Evolutionary conservation across 495 filamentous ascomycete species (phyloP), one percentile per base, ranked within the genome.

Genomic region (Daldinia decipiens): DNA sequence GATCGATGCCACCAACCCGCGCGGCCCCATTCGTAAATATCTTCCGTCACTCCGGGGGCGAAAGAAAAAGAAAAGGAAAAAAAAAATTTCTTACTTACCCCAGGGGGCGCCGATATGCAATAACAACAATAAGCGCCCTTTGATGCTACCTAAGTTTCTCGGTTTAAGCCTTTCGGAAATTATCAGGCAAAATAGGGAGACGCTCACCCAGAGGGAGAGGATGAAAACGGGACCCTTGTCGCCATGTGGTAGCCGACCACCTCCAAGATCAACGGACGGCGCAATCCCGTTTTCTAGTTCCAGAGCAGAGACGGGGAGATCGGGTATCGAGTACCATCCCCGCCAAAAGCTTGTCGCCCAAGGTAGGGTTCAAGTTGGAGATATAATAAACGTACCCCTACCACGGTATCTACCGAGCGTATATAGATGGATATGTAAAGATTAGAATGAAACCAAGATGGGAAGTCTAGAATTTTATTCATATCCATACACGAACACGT

Each of bases 161-260:
- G 59, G 36, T 62, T 68, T 61, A 57, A 72, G 65, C 70, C 70
- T 62, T 72, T 65, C 65, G 70, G 70, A 72, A 72, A 72, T 72
- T 72, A 68, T 68, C 70, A 68, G 70, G 70, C 61, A 68, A 61
- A 72, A 72, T 72, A 62, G 17, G 53, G 51, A 36, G 31, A 32
- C 6, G 29, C 29, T 32, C 29, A 8, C 7, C 29, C 7, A 32
- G 29, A 21, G 31, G 31, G 31, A 56, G n/a, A 36, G 17, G 53
- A 38, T 12, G 53, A 36, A 56, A 36, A 56, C 27, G 53, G 31
- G 31, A 73, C 66, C 71, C 71, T 63, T 70, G 71, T 73, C 57
- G 71, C 71, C 71, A 73, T 73, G 71, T 73, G 71, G 71, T 73
- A 70, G 58, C 43, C 50, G 53, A 29, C 47, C 64, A 43, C 61